These are phyloP conservation scores for Chlorella sp. DNA, from an alignment of 139 green algal genomes.

Conservation along the genomic window DNA sequence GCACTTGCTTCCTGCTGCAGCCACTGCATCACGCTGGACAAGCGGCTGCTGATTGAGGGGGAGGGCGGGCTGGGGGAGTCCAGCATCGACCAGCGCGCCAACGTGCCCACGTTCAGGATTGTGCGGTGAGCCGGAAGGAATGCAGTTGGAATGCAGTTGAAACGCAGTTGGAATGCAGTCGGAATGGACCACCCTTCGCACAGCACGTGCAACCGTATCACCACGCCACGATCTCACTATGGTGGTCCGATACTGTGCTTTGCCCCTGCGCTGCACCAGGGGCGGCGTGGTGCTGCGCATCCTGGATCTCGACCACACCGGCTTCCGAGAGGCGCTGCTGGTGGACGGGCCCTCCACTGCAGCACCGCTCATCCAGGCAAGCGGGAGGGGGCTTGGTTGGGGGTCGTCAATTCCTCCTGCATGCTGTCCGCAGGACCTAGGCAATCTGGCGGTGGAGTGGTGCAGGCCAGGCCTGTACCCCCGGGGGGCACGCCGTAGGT, in stretches of 20 bases:
- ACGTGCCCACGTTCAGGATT: slow-evolving; percentile 67
- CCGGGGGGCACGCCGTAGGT: too few relatives aligned
- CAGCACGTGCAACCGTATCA: background rate
- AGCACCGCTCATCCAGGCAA: slow-evolving; percentile 49
- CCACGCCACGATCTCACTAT: background rate
- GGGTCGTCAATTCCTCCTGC: too few relatives aligned
- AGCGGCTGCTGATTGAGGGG: slow-evolving; percentile 71
- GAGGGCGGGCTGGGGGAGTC: slow-evolving; percentile 63
- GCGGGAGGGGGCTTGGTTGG: too few relatives aligned
- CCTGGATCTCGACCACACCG: slow-evolving; percentile 69
- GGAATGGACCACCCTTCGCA: too few relatives aligned
- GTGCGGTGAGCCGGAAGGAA: background rate
- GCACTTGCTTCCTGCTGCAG: slow-evolving; percentile 13
- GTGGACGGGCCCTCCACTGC: slow-evolving; percentile 43
- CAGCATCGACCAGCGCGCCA: slow-evolving; percentile 64
- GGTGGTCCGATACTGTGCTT: too few relatives aligned
- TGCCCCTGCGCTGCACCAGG: too few relatives aligned
- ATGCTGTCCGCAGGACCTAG: too few relatives aligned
- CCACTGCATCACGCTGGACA: slow-evolving; percentile 51
- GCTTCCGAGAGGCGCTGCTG: slow-evolving; percentile 63
- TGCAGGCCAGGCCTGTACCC: too few relatives aligned
- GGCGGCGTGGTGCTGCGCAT: slow-evolving; percentile 58
- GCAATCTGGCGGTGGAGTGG: too few relatives aligned
- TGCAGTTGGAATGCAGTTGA: background rate
- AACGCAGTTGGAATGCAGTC: too few relatives aligned